A percentile compares a stretch with the other conserved stretches of the same genome.
Evolutionary conservation across 371 early-diverging fungal species (phyloP).

Genomic region (Amoeboaphelidium occidentale): DNA sequence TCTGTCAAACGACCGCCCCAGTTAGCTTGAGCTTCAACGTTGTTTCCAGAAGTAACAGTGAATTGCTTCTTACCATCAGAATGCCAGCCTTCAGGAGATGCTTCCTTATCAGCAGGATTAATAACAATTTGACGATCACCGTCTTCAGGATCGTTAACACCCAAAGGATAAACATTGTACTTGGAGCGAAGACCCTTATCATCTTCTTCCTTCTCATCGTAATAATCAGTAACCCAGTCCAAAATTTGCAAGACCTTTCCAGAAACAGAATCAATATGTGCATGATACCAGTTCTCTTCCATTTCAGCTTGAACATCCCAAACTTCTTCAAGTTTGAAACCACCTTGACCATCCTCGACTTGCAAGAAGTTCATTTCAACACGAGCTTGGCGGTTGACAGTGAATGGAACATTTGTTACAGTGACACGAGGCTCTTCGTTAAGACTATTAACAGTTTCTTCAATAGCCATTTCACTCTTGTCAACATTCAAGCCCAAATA

Average conservation of each 20-base stretch:
- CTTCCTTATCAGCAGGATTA: constrained; percentile 40
- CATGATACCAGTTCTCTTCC: constrained; percentile 67
- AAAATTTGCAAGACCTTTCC: constrained; percentile 38
- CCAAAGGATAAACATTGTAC: constrained; percentile 63
- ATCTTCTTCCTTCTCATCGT: too few species aligned
- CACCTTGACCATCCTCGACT: not conserved
- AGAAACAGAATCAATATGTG: constrained; percentile 36
- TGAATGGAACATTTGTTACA: not conserved
- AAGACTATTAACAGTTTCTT: not conserved
- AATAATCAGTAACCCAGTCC: constrained; percentile 63
- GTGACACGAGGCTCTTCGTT: not conserved
- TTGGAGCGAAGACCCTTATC: too few species aligned
- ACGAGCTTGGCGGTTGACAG: not conserved
- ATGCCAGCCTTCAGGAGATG: constrained; percentile 59
- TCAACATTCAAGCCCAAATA: not conserved
- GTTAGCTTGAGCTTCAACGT: constrained; percentile 49
- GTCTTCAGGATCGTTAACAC: constrained; percentile 56
- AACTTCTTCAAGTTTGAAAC: constrained; percentile 19
- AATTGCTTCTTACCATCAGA: constrained; percentile 20
- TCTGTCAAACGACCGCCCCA: constrained; percentile 16
- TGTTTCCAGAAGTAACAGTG: constrained; percentile 55
- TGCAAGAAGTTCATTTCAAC: not conserved
- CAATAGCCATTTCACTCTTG: not conserved
- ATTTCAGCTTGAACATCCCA: constrained; percentile 76
- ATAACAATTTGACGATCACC: constrained; percentile 29